Conservation (phyloP, 345 rosid species). For the Aurinia saxatilis region DNA sequence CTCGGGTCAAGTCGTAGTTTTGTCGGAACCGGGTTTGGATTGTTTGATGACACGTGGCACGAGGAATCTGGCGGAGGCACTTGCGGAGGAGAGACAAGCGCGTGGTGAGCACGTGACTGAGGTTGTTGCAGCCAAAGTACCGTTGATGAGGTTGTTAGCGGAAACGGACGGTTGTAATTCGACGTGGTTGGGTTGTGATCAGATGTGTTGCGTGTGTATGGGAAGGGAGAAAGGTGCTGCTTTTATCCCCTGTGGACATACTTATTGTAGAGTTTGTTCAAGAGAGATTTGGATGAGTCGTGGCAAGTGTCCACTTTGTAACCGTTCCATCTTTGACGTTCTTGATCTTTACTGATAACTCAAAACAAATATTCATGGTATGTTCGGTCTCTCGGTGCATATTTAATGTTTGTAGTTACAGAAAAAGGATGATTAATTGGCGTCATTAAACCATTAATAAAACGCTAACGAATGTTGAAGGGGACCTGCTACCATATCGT, state of each 20-base stretch:
- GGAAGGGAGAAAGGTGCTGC: slow-evolving; percentile 88
- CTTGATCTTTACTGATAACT: slow-evolving; percentile 54
- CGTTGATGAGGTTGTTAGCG: slow-evolving; percentile 58
- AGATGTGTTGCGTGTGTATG: slow-evolving; percentile 92
- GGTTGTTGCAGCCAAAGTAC: slow-evolving; percentile 23
- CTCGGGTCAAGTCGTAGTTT: not conserved
- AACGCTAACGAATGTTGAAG: too few relatives aligned
- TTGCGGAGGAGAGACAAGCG: slow-evolving; percentile 68
- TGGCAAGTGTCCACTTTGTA: slow-evolving; percentile 72
- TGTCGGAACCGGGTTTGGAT: not conserved
- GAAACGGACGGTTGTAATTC: slow-evolving; percentile 21
- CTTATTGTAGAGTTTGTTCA: slow-evolving; percentile 72
- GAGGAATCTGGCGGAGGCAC: slow-evolving; percentile 73
- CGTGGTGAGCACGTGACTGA: slow-evolving; percentile 24
- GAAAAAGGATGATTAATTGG: too few relatives aligned
- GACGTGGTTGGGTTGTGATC: slow-evolving; percentile 33
- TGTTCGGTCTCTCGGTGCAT: not conserved
- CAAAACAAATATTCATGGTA: not conserved
- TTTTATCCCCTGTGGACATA: slow-evolving; percentile 88
- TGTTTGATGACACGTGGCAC: slow-evolving; percentile 19
- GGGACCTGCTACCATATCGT: too few relatives aligned
- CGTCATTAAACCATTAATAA: too few relatives aligned
- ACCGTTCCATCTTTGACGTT: slow-evolving; percentile 60
- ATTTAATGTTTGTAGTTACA: too few relatives aligned
- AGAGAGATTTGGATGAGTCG: slow-evolving; percentile 58